Conservation (phyloP, 2,329 filamentous ascomycete species). For the Aspergillus ochraceoroseus region DNA sequence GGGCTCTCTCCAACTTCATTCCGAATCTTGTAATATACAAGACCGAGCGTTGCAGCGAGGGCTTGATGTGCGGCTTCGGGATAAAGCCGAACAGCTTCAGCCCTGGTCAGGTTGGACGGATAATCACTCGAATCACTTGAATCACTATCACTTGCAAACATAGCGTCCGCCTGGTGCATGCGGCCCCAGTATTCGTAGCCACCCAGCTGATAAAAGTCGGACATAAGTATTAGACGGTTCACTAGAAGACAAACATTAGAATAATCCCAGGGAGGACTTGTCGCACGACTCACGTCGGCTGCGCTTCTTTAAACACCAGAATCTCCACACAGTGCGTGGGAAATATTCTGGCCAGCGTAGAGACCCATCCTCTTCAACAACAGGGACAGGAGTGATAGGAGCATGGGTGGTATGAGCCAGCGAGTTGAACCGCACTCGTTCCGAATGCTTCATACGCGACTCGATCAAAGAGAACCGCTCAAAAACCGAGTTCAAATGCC, state of each 20-base stretch:
- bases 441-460: slow-evolving; percentile 34
- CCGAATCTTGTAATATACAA: slow-evolving; percentile 42
- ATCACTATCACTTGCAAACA: slow-evolving; percentile 34
- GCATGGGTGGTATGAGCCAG: slow-evolving; percentile 37
- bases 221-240: slow-evolving; percentile 37
- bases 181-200: slow-evolving; percentile 39
- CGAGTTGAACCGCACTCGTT: slow-evolving; percentile 40
- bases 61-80: slow-evolving; percentile 41
- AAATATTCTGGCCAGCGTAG: slow-evolving; percentile 38
- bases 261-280: slow-evolving; percentile 2
- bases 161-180: slow-evolving; percentile 30
- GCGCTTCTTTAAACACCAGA: slow-evolving; percentile 42
- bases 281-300: slow-evolving; percentile 34
- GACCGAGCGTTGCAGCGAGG: slow-evolving; percentile 37
- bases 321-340: slow-evolving; percentile 39
- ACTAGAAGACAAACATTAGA: slow-evolving; percentile 27
- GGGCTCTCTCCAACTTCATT: slow-evolving; percentile 39
- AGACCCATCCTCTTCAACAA: slow-evolving; percentile 34
- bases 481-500: slow-evolving; percentile 27
- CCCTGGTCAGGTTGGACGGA: slow-evolving; percentile 33
- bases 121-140: slow-evolving; percentile 39
- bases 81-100: slow-evolving; percentile 35
- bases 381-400: slow-evolving; percentile 36
- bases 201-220: slow-evolving; percentile 40
- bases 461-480: slow-evolving; percentile 32